phyloP scores from a whole-genome alignment of 2,329 filamentous ascomycete genomes.

The Alternaria sp. region DNA sequence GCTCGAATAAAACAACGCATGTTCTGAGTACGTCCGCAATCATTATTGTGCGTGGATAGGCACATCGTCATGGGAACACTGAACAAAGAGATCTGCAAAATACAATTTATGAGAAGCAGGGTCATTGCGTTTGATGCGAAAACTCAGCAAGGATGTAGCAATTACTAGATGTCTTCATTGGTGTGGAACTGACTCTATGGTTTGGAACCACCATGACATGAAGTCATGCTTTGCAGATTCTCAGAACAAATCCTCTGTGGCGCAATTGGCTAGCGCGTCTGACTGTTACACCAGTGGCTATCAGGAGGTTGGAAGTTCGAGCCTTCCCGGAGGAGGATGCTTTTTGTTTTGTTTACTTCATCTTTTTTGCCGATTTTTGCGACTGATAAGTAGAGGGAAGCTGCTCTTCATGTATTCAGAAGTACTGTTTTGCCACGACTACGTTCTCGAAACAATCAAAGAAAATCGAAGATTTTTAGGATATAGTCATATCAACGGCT shows the following conservation, averaged over 20 bases:
- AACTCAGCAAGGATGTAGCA: neutral
- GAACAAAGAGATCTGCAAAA: neutral
- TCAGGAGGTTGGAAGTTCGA: conserved; percentile 40
- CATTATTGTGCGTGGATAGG: neutral
- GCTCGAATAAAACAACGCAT: too few species aligned
- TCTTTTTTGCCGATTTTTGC: too few species aligned
- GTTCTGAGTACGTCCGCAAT: neutral
- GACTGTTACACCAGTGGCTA: conserved; percentile 59
- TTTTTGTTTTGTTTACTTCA: too few species aligned
- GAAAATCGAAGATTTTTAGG: neutral
- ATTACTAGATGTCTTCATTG: neutral
- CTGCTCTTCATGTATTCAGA: too few species aligned
- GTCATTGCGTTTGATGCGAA: fast-evolving
- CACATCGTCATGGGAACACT: neutral
- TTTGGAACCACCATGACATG: neutral
- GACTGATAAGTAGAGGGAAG: too few species aligned
- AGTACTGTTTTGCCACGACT: too few species aligned
- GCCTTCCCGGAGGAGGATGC: conserved; percentile 37
- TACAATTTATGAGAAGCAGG: neutral
- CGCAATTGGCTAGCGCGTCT: conserved; percentile 67
- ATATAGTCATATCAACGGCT: neutral
- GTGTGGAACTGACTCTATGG: fast-evolving
- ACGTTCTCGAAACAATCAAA: too few species aligned
- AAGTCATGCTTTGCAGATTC: neutral
- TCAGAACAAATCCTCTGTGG: conserved; percentile 45